Evolutionary conservation across 805 yeast genomes (phyloP), one percentile per base, ranked within the genome.

Genomic region (Yarrowia sp.): DNA sequence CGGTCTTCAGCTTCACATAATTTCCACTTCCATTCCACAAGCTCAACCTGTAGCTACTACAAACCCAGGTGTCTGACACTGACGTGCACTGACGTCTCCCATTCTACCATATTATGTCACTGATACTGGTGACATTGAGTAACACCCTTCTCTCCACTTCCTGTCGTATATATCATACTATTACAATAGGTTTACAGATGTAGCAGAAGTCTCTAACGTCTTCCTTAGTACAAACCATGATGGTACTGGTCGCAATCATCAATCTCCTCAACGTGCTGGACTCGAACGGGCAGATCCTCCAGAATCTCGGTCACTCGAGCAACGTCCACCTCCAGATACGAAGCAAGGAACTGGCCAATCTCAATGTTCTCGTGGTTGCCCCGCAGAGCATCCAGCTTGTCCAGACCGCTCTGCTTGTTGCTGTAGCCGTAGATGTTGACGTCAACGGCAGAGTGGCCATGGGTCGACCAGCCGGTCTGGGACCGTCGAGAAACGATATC

Each of bases 381-480:
- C 32, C 81, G 82, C 64, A 92, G 78, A 11, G 83, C 79, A 65
- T 77, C 62, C 26, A 70, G 56, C 65, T 11, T 68, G 49, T 33
- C 48, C 19, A 14, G 59, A 33, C 32, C 85, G 79, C 8, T 76
- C 70, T 56, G 79, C 38, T 59, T 43, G 16, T 67, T 49, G 33
- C 92, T 82, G 73, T 87, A 82, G 0, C 88, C 97, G 73, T 92
- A 92, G 56, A 93, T 89, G 72, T 93, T 92, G 38, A 92, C 97
- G 75, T 92, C 98, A 16, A 92, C 97, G 0, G 97, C 97, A 21
- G 96, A 87, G 75, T 92, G 98, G 32, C 98, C 98, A 71, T 91
- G 96, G 0, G 98, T 92, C 10, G 96, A 82, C 97, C 97, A 92
- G n/a, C 97, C 98, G 17, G 91, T 84, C 75, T 89, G 89, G 0